phyloP scores from a whole-genome alignment of 306 rosid species.

The Corylus heterophylla region DNA sequence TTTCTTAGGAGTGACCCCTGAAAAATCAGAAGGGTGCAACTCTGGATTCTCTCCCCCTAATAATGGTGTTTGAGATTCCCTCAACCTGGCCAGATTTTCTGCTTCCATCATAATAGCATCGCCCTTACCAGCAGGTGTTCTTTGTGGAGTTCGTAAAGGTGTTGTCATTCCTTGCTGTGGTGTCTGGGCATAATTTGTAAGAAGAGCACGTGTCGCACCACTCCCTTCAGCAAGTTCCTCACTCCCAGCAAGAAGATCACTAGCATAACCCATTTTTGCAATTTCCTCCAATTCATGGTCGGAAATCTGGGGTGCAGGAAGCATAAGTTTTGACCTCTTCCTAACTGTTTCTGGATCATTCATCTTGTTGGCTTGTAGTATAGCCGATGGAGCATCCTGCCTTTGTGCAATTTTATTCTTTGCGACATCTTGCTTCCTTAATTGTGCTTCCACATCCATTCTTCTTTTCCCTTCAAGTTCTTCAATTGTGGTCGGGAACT shows the following conservation, averaged over 20 bases:
- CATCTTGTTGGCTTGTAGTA: slow-evolving; percentile 85
- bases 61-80: slow-evolving; percentile 94
- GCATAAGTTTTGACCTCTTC: slow-evolving; percentile 92
- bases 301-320: slow-evolving; percentile 93
- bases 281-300: slow-evolving; percentile 91
- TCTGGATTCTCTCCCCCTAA: slow-evolving; percentile 96
- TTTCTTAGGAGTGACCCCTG: slow-evolving; percentile 93
- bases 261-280: slow-evolving; percentile 95
- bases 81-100: slow-evolving; percentile 88
- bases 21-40: slow-evolving; percentile 92
- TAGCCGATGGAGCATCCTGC: slow-evolving; percentile 89
- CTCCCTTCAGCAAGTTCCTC: slow-evolving; percentile 76
- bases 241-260: slow-evolving; percentile 73
- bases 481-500: slow-evolving; percentile 85
- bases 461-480: slow-evolving; percentile 96
- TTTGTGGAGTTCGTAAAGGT: slow-evolving; percentile 83
- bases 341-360: slow-evolving; percentile 94
- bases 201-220: slow-evolving; percentile 85
- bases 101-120: slow-evolving; percentile 98
- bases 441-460: slow-evolving; percentile 69
- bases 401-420: slow-evolving; percentile 90
- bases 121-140: slow-evolving; percentile 93
- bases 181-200: slow-evolving; percentile 85
- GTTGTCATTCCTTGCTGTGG: slow-evolving; percentile 79
- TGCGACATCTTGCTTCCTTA: slow-evolving; percentile 82